Base-by-base conservation (phyloP, 208 protist species). In the Herpetomonas samuelpessoai region DNA sequence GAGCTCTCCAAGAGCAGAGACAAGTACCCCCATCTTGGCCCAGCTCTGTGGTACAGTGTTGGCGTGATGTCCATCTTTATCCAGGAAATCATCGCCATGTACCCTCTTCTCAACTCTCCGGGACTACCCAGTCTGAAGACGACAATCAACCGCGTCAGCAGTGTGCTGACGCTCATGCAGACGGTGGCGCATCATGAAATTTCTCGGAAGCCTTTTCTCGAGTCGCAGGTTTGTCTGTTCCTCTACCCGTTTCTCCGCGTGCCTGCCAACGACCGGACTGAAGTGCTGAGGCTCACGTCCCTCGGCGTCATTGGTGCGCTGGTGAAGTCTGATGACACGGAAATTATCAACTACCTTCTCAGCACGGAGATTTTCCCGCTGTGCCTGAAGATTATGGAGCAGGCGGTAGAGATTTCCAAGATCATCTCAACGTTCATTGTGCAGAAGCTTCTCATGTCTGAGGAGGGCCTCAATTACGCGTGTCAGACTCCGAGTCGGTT, bases 161-260 rank as follows among this genome's bases (percentile, higher is more conserved):
- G 99, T 80, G 97, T 98, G 14, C 79, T 99, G 3, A 98, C 98
- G 12, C 86, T 99, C 14, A 83, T 99, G n/a, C 98, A 99, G 74
- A 98, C 93, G 47, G 96, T 99, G 6, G 98, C 98, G 1, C 97
- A 95, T 19, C 95, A 99, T 76, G 81, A 88, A 14, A 96, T 98
- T 2, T 99, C 98, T 21, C 90, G 99, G 30, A 81, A 81, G 26
- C 82, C 92, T n/a, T 99, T 99, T 73, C 68, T 99, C n/a, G 96
- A 98, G 35, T 97, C 98, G 2, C 97, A 99, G 57, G 99, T 99
- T 55, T 98, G 98, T 44, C 88, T 99, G 41, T 99, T 99, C 68
- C 86, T 99, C 10, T 99, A 99, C 72, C 99, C 99, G 14, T 99
- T 99, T 74, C 88, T 99, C 21, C 98, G 98, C 71, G 98, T 96